Evolutionary conservation across 192 early-diverging fungal species (phyloP), one percentile per base, ranked within the genome.

Genomic region (Glomus cerebriforme): DNA sequence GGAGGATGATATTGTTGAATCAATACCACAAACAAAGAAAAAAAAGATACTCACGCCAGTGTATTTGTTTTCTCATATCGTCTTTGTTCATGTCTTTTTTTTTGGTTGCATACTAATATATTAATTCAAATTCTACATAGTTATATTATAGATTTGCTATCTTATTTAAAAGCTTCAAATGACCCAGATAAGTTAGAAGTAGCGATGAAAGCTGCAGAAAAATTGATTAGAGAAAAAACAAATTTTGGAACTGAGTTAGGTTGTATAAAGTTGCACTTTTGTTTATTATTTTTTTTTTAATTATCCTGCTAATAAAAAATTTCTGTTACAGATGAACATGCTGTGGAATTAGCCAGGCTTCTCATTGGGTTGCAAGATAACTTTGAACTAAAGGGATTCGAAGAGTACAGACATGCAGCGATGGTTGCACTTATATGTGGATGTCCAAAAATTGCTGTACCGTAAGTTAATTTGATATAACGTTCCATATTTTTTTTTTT

Each of bases 171-270:
- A 59, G 26, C 77, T 13, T 17, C 26, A 8, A 66, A 78, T 26
- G 77, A 78, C 32, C 49, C 77, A 9, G 67, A 69, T n/a, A 78
- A 78, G 27, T 69, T 69, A 1, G 77, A 78, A 26, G 32, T 78
- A 45, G 77, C 26, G 9, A 29, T 78, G 8, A 64, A 78, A 4
- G 29, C 15, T 39, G 77, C 77, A 3, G 24, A 19, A 17, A 69
- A 78, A 54, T 37, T 78, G 12, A 78, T 78, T 69, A 54, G 77
- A 9, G 1, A 69, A 17, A 78, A 78, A 69, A 59, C 31, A 6
- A 24, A 12, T 15, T 78, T 69, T 37, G 77, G 77, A 54, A 70
- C 24, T 7, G 77, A 78, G 54, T 59, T 78, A 34, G 77, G 77
- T 78, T 19, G 19, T 12, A 69, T 6, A 39, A n/a, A 9, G 3